These are phyloP conservation scores for Phenoliferia sp. DNA, from an alignment of 1,284 basidiomycete species.

Conservation along the genomic window DNA sequence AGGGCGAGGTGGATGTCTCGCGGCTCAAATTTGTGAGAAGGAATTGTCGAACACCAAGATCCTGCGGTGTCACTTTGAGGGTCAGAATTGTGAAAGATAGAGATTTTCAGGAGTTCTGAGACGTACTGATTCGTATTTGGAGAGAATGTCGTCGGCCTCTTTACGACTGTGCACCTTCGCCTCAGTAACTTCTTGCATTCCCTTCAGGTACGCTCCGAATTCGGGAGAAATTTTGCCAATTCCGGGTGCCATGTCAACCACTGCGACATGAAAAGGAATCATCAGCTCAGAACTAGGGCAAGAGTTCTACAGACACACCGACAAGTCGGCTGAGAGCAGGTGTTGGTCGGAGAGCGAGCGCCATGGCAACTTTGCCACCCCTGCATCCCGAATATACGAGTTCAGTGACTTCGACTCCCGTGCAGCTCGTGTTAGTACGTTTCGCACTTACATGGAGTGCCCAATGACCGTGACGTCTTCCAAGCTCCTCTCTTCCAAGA, in stretches of 20 bases:
- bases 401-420: too few species aligned
- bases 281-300: too few species aligned
- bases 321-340: conserved; percentile 53
- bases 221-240: conserved; percentile 60
- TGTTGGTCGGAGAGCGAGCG: conserved; percentile 58
- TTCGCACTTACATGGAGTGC: conserved; percentile 66
- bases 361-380: conserved; percentile 84
- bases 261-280: not conserved
- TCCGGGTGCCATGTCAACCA: conserved; percentile 74
- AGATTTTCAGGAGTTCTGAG: not conserved
- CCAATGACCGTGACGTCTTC: conserved; percentile 64
- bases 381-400: too few species aligned
- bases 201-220: conserved; percentile 60
- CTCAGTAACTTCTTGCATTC: conserved; percentile 64
- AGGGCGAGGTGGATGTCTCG: conserved; percentile 38
- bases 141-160: conserved; percentile 62
- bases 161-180: conserved; percentile 55
- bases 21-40: conserved; percentile 69
- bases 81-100: not conserved
- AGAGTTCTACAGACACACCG: conserved; percentile 1
- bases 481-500: conserved; percentile 45
- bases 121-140: conserved; percentile 56
- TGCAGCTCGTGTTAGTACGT: not conserved
- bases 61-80: conserved; percentile 51
- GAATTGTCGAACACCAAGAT: conserved; percentile 65